phyloP scores from a whole-genome alignment of 345 rosid genomes.

The Eutrema heterophyllum region DNA sequence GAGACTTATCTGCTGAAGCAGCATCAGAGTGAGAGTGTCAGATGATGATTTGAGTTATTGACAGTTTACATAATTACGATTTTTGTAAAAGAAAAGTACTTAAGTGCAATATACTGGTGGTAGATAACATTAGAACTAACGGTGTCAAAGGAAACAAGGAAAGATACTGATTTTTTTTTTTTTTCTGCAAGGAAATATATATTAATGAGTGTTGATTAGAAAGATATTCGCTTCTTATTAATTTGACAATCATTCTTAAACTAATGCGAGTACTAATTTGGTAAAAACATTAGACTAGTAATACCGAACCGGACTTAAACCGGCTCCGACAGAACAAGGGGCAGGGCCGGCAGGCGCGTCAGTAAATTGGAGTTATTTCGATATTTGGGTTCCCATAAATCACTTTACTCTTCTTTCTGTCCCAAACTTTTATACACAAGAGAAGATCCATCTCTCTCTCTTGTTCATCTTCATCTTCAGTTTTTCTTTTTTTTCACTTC shows the following conservation, averaged over 20 bases:
- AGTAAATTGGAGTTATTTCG: slow-evolving; percentile 24
- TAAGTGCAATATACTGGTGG: slow-evolving; percentile 1
- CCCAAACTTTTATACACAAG: slow-evolving; percentile 20
- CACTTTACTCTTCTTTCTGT: slow-evolving; percentile 20
- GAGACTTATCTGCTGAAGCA: slow-evolving; percentile 28
- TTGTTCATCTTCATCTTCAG: background rate
- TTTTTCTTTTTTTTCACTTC: background rate
- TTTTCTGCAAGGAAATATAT: background rate
- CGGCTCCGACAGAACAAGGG: slow-evolving; percentile 26
- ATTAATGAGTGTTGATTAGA: background rate
- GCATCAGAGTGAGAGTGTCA: slow-evolving; percentile 12
- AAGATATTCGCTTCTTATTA: background rate
- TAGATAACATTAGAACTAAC: background rate
- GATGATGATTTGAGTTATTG: background rate
- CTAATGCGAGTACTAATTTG: background rate
- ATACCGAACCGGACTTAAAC: slow-evolving; percentile 22
- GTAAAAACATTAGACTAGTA: background rate
- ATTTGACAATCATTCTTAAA: background rate
- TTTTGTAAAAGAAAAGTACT: slow-evolving; percentile 6
- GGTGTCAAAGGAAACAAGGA: background rate
- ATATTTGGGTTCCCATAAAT: slow-evolving; percentile 7
- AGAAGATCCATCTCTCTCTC: slow-evolving; percentile 21
- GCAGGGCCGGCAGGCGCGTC: slow-evolving; percentile 28
- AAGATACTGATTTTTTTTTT: background rate
- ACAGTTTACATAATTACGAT: too few relatives aligned